Base-by-base conservation (phyloP, 352 stramenopile genomes). In the Phytophthora pisi region DNA sequence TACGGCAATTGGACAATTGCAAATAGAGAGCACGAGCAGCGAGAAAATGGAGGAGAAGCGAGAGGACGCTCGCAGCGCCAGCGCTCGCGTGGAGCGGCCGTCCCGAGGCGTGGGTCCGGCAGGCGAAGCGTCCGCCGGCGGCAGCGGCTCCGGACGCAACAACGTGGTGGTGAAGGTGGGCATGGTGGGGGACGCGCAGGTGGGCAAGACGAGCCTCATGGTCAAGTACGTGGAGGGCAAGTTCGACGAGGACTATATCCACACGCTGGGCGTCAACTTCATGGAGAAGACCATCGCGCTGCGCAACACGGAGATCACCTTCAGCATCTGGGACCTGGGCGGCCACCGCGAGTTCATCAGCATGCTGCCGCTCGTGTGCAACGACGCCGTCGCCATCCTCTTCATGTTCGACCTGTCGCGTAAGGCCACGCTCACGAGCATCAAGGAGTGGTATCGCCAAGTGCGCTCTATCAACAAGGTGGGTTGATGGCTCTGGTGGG, bases 241-340 rank as follows among this genome's bases (percentile, higher is more conserved):
- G 77, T 98, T 98, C 72, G 95, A 98, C 74, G 93, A 98, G 66
- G 92, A 98, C 66, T 98, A 98, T 75, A 98, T 98, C 75, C 94
- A 98, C 88, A 98, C 95, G 18, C 78, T 98, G 47, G 91, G 94
- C 45, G 94, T 98, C 10, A 98, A 98, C 66, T 98, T 98, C 64
- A 98, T 98, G 93, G 94, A 98, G 74, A 98, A 98, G 73, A 97
- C 89, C 2, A 97, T 98, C 57, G 94, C 90, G 40, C 68, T 98
- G 52, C 87, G 92, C 38, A 98, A 98, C 60, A 98, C 93, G 13
- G 91, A 98, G 75, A 97, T 98, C 61, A 98, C 92, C 30, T 98
- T 98, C 69, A 97, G 89, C 62, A 98, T 98, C 61, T 98, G 94
- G 94, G 94, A 98, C 63, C 73, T 98, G 28, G 94, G 93, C 10